phyloP scores from a whole-genome alignment of 1,284 basidiomycete species.

The Anthracocystis walkeri region DNA sequence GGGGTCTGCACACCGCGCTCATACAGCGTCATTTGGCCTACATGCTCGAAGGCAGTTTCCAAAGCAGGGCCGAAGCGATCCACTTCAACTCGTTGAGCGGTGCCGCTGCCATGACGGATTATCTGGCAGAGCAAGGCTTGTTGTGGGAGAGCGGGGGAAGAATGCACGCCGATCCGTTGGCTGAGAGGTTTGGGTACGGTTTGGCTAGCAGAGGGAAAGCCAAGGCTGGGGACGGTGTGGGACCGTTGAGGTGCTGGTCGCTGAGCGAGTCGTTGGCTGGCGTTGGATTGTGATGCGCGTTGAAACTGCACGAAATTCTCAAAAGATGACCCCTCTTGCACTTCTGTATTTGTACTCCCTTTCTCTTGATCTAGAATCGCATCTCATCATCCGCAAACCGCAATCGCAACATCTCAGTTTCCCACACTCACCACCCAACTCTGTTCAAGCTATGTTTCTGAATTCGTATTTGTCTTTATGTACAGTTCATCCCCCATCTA shows the following conservation, averaged over 20 bases:
- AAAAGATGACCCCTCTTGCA: not conserved
- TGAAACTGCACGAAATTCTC: not conserved
- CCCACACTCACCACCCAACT: not conserved
- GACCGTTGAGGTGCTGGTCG: conserved; percentile 25
- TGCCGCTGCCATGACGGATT: conserved; percentile 72
- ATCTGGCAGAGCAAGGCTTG: conserved; percentile 70
- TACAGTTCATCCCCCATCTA: not conserved
- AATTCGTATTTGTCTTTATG: not conserved
- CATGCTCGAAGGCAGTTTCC: conserved; percentile 74
- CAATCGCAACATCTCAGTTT: not conserved
- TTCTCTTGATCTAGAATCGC: not conserved
- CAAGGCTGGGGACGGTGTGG: conserved; percentile 5
- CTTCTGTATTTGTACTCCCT: conserved; percentile 20
- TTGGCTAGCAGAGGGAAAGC: not conserved
- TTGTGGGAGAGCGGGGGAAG: conserved; percentile 5
- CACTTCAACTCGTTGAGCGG: conserved; percentile 73
- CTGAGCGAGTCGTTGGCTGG: conserved; percentile 26
- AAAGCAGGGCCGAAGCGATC: conserved; percentile 71
- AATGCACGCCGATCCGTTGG: conserved; percentile 29
- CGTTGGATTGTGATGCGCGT: conserved; percentile 14
- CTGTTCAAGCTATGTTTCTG: not conserved
- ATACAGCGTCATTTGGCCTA: conserved; percentile 74
- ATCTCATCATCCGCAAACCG: not conserved
- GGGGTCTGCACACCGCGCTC: conserved; percentile 73
- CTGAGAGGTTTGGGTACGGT: conserved; percentile 26